Evolutionary conservation across 352 stramenopile genomes (phyloP), one percentile per base, ranked within the genome.

Genomic region (Halophytophthora polymorphica): DNA sequence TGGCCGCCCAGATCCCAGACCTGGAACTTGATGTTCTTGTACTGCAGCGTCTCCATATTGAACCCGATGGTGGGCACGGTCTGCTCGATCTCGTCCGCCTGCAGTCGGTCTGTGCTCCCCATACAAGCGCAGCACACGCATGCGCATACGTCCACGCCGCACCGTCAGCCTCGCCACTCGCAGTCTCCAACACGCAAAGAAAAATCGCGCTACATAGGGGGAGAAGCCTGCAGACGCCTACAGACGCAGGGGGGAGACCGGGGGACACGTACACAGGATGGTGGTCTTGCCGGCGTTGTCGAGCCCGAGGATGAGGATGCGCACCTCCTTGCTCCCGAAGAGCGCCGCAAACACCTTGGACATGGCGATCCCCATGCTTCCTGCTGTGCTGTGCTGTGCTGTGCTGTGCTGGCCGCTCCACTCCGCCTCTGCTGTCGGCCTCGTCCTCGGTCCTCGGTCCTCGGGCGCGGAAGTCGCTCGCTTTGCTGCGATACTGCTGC

Each of bases 221-320:
- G n/a, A n/a, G n/a, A n/a, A n/a, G n/a, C n/a, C n/a, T n/a, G n/a
- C n/a, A n/a, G n/a, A n/a, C n/a, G n/a, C n/a, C n/a, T n/a, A n/a
- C n/a, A n/a, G n/a, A n/a, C n/a, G n/a, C n/a, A n/a, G n/a, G n/a
- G n/a, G n/a, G n/a, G 19, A 18, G 45, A 15, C n/a, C 17, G 13
- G 22, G 10, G 12, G 49, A n/a, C 17, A 88, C 80, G 61, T 86
- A 93, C 83, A 99, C 34, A 99, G 80, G 59, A 99, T 99, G 7
- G 98, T 99, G 6, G 98, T 99, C 76, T 99, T 99, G 39, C 98
- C 98, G 29, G 98, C 97, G 74, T 99, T 99, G 70, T 99, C 98
- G 4, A 99, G 86, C 4, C 97, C 98, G 4, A 99, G 73, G 70
- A 99, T 99, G 12, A 99, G 81, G 70, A 99, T 99, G 58, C 97